Evolutionary conservation across 306 rosid species (phyloP).

Genomic region (Lathyrus sativus): DNA sequence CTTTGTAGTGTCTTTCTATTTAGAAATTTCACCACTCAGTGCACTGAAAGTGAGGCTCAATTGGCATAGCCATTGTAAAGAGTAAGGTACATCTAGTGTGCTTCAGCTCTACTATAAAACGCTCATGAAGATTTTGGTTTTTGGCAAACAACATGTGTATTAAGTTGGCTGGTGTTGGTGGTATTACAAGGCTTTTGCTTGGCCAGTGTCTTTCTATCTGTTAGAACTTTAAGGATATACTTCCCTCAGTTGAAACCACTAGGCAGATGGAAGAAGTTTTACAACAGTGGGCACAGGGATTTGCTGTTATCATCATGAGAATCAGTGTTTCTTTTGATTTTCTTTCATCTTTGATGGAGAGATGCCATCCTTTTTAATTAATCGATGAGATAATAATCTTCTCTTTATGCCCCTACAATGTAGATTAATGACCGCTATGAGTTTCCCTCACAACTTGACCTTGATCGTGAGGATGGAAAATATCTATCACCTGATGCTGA

Average conservation of each 20-base stretch:
- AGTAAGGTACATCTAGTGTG: conserved; percentile 10
- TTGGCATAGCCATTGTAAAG: conserved; percentile 1
- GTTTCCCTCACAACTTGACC: conserved; percentile 94
- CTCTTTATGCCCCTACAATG: conserved; percentile 16
- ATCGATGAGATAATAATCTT: conserved; percentile 20
- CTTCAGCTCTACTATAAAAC: conserved; percentile 9
- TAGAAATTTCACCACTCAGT: conserved; percentile 9
- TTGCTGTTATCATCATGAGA: conserved; percentile 6
- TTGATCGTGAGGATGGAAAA: conserved; percentile 87
- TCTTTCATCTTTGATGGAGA: conserved; percentile 5
- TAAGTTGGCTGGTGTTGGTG: conserved; percentile 14
- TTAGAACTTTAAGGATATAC: conserved; percentile 9
- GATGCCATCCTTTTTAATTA: conserved; percentile 8
- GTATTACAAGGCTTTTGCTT: conserved; percentile 15
- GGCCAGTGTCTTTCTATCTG: background rate
- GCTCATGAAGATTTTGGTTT: conserved; percentile 7
- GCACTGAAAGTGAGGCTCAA: conserved; percentile 2
- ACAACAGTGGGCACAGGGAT: conserved; percentile 9
- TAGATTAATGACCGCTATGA: conserved; percentile 96
- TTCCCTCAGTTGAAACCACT: conserved; percentile 10
- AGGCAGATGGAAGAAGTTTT: background rate
- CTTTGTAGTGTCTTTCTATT: background rate
- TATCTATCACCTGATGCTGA: conserved; percentile 97
- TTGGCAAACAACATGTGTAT: conserved; percentile 14
- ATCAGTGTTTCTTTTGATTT: background rate